A percentile compares a stretch with the other conserved stretches of the same genome.
Evolutionary conservation across 2,329 filamentous ascomycete species (phyloP).

Genomic region (Neofusicoccum laricinum): DNA sequence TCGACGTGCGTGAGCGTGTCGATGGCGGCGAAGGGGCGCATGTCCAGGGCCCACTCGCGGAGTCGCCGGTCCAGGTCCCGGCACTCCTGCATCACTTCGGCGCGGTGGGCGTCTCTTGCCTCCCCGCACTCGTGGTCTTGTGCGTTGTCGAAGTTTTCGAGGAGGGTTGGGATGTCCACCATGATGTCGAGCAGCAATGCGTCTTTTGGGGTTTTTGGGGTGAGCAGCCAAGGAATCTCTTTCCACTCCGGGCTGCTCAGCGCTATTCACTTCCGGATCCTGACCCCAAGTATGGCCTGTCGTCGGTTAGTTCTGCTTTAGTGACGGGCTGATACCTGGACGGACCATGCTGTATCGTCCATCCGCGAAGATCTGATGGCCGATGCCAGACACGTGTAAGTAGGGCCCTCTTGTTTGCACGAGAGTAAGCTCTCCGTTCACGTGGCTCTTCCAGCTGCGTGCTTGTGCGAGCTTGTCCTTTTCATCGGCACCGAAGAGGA

Average conservation of each 20-base stretch:
- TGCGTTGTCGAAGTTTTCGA: conserved; percentile 29
- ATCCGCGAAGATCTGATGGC: conserved; percentile 24
- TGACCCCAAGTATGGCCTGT: conserved; percentile 29
- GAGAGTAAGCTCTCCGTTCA: conserved; percentile 27
- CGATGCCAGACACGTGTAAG: conserved; percentile 20
- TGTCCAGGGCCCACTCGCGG: conserved; percentile 20
- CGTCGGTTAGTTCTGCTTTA: not conserved
- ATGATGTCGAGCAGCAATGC: conserved; percentile 31
- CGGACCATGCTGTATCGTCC: conserved; percentile 19
- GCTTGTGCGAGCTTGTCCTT: conserved; percentile 22
- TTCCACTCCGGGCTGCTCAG: conserved; percentile 34
- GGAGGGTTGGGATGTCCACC: conserved; percentile 29
- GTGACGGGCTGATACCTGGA: no score
- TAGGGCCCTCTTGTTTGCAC: conserved; percentile 23
- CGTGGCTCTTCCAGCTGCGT: conserved; percentile 29
- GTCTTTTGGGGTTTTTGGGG: conserved; percentile 33
- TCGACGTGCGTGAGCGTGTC: conserved; percentile 17
- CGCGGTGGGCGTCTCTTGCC: not conserved
- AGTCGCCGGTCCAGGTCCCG: conserved; percentile 25
- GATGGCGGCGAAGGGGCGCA: conserved; percentile 13
- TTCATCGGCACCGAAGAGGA: conserved; percentile 24
- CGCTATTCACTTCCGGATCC: conserved; percentile 32
- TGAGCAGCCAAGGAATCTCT: conserved; percentile 33
- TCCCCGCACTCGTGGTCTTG: conserved; percentile 7
- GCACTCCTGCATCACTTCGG: conserved; percentile 18